These are phyloP conservation scores for Garcia nutans DNA, from an alignment of 345 rosid species.

Conservation along the genomic window DNA sequence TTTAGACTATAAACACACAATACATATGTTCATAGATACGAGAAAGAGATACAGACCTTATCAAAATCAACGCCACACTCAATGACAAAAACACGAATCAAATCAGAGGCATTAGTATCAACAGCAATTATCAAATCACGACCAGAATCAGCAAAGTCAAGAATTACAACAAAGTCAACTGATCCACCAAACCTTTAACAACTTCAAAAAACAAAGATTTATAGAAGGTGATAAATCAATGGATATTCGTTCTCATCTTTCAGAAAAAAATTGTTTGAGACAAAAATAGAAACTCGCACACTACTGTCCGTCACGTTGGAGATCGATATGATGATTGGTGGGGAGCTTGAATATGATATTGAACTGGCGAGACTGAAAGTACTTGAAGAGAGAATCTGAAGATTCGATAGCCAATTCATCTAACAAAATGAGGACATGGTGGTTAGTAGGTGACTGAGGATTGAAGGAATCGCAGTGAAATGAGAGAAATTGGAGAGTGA, in stretches of 20 bases:
- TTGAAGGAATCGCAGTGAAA: slow-evolving; percentile 53
- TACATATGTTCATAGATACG: too few species aligned
- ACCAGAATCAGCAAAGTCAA: slow-evolving; percentile 70
- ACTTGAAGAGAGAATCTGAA: slow-evolving; percentile 56
- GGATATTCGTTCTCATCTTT: too few species aligned
- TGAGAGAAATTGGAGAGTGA: slow-evolving; percentile 25
- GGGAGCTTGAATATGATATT: slow-evolving; percentile 57
- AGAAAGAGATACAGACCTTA: slow-evolving; percentile 47
- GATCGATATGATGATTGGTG: slow-evolving; percentile 49
- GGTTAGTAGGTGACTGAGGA: slow-evolving; percentile 46
- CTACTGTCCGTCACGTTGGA: too few species aligned
- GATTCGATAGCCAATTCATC: slow-evolving; percentile 61
- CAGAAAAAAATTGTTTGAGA: too few species aligned
- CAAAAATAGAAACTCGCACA: too few species aligned
- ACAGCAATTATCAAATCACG: slow-evolving; percentile 60
- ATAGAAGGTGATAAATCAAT: too few species aligned
- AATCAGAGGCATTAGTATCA: slow-evolving; percentile 56
- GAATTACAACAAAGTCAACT: slow-evolving; percentile 45
- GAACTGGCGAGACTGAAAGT: slow-evolving; percentile 56
- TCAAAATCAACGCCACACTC: slow-evolving; percentile 67
- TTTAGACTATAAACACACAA: too few species aligned
- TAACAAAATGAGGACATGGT: slow-evolving; percentile 51
- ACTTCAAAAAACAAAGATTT: too few species aligned
- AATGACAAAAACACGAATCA: slow-evolving; percentile 46
- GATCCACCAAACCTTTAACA: slow-evolving; percentile 54